Evolutionary conservation across 768 basidiomycete species (phyloP).

Genomic region (Mrakia hoshinonis): DNA sequence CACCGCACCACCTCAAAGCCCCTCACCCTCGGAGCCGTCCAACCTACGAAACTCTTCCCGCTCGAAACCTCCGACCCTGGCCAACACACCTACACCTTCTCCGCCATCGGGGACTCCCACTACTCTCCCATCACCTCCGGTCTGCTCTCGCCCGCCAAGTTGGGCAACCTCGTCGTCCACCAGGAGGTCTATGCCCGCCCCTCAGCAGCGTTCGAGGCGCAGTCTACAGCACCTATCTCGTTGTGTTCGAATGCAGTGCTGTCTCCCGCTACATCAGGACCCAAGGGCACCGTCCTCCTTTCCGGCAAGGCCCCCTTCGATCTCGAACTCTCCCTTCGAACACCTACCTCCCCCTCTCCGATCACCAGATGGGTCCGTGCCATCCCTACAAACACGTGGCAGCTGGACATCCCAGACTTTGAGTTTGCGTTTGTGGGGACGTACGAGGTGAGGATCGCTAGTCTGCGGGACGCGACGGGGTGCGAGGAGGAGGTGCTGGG

Average conservation of each 20-base stretch:
- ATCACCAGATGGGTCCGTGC: slow-evolving; percentile 41
- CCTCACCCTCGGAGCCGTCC: slow-evolving; percentile 75
- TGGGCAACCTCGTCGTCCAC: slow-evolving; percentile 64
- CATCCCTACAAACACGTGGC: slow-evolving; percentile 55
- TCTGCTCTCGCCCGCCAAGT: slow-evolving; percentile 53
- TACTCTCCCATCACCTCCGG: slow-evolving; percentile 60
- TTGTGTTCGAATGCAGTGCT: slow-evolving; percentile 70
- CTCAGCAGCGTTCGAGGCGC: slow-evolving; percentile 64
- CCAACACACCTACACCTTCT: slow-evolving; percentile 79
- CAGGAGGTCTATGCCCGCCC: slow-evolving; percentile 77
- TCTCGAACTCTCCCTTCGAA: slow-evolving; percentile 57
- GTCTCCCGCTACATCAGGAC: slow-evolving; percentile 48
- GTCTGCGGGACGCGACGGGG: slow-evolving; percentile 66
- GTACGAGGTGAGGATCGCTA: slow-evolving; percentile 68
- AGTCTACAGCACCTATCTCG: slow-evolving; percentile 51
- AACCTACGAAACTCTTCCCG: slow-evolving; percentile 68
- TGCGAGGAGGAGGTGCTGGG: slow-evolving; percentile 49
- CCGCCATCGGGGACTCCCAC: slow-evolving; percentile 74
- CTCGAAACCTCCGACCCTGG: slow-evolving; percentile 68
- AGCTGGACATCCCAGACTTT: slow-evolving; percentile 56
- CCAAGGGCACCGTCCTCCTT: slow-evolving; percentile 58
- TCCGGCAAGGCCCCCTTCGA: slow-evolving; percentile 81
- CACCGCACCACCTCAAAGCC: not conserved
- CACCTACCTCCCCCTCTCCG: slow-evolving; percentile 23
- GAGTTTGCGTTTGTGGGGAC: slow-evolving; percentile 69